Percentiles rank a stretch among this genome's conserved stretches.
Evolutionary conservation across 176 grass and related monocot species (phyloP).

Genomic region (Urochloa ruziziensis): DNA sequence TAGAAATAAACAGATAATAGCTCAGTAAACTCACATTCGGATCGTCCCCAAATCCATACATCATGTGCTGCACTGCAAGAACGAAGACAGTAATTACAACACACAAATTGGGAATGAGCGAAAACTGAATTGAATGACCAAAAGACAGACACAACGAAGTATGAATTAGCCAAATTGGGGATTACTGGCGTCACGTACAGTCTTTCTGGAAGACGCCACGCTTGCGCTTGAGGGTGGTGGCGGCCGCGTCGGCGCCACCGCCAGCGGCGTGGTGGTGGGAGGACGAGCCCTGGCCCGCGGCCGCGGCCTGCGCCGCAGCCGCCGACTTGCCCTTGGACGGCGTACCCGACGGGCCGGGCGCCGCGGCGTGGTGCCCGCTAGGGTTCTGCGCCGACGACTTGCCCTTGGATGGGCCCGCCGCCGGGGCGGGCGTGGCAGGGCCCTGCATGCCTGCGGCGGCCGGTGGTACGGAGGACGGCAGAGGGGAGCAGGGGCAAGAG

Average conservation of each 20-base stretch:
- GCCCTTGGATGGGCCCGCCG: conserved; percentile 18
- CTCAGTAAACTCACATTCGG: conserved; percentile 60
- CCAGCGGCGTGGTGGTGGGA: conserved; percentile 35
- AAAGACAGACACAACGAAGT: background rate
- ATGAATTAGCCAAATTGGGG: background rate
- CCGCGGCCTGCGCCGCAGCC: conserved; percentile 20
- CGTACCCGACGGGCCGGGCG: background rate
- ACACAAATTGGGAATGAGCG: background rate
- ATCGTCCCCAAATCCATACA: conserved; percentile 97
- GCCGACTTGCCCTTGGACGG: conserved; percentile 39
- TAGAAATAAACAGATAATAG: conserved; percentile 4
- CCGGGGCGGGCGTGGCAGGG: background rate
- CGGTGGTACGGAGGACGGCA: background rate
- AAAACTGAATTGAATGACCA: background rate
- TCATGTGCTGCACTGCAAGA: conserved; percentile 94
- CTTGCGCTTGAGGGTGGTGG: conserved; percentile 83
- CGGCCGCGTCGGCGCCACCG: conserved; percentile 25
- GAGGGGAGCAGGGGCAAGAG: background rate
- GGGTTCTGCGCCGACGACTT: conserved; percentile 25
- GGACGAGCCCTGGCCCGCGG: conserved; percentile 27
- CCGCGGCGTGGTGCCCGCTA: conserved; percentile 1
- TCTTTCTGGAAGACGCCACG: conserved; percentile 91
- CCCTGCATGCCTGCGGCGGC: conserved; percentile 25
- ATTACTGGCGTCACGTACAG: conserved; percentile 31
- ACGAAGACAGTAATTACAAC: background rate